Conservation (phyloP, 257 asterid species). For the Haberlea rhodopensis region DNA sequence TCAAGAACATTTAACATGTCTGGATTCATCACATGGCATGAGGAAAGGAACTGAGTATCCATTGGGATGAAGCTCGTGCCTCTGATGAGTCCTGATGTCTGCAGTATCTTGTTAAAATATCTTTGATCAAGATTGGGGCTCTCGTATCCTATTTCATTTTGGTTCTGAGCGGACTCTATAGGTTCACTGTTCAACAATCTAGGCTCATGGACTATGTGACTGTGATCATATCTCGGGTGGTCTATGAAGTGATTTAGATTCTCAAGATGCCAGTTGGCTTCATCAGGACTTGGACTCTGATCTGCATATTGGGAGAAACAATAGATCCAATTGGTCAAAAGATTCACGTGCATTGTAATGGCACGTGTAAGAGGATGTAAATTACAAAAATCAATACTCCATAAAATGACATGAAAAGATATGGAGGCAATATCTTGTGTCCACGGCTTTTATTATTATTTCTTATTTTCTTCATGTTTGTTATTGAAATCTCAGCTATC, state of each 20-base stretch:
- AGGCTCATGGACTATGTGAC: conserved; percentile 43
- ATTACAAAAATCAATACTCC: background rate
- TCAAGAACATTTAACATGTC: conserved; percentile 71
- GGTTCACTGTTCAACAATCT: conserved; percentile 34
- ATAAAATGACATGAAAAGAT: background rate
- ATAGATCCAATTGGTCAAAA: conserved; percentile 24
- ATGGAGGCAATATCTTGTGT: background rate
- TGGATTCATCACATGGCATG: conserved; percentile 59
- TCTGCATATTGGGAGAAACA: conserved; percentile 33
- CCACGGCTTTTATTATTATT: background rate
- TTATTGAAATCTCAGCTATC: conserved; percentile 10
- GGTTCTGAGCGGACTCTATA: conserved; percentile 34
- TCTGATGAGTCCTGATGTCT: conserved; percentile 66
- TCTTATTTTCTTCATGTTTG: background rate
- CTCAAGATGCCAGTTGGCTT: conserved; percentile 56
- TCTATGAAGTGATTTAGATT: conserved; percentile 38
- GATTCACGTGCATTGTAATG: conserved; percentile 22
- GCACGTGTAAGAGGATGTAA: conserved; percentile 13
- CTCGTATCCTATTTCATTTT: conserved; percentile 28
- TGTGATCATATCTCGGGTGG: conserved; percentile 26
- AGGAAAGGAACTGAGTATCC: conserved; percentile 48
- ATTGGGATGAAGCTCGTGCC: conserved; percentile 39
- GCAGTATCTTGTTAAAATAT: conserved; percentile 56
- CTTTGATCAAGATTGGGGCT: conserved; percentile 48
- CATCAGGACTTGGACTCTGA: conserved; percentile 44